Base-by-base conservation (phyloP, 1,284 basidiomycete genomes). In the Papiliotrema terrestris region DNA sequence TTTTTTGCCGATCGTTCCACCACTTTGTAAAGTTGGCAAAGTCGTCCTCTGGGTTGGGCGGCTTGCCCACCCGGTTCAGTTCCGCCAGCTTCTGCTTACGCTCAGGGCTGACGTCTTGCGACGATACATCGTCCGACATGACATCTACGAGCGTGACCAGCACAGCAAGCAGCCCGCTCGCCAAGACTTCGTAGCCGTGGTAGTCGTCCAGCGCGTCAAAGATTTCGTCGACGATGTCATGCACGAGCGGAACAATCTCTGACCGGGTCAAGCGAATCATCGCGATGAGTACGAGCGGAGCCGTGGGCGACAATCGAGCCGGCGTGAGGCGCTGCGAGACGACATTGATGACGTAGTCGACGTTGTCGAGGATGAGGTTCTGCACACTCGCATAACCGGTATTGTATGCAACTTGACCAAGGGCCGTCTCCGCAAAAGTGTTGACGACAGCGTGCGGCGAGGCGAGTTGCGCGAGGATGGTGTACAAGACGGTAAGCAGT, bases 201-300 rank as follows among this genome's bases (percentile, higher is more conserved):
- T 85, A 96, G 59, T 94, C 90, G 65, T 96, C 93, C 22, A 96
- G 78, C 25, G 91, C 84, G 72, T 95, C 92, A 64, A 96, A 96
- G 58, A 93, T 92, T 73, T 94, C 92, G 71, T 95, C 93, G 3
- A 96, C 89, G 3, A 96, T 85, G 71, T 94, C 93, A 20, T 87
- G 85, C 3, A 93, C 91, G 57, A 86, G 84, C 42, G 88, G 84
- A 0, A 96, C 88, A 29, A 96, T 85, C 55, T 88, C 86, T 26
- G 80, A 80, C 0, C 93, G 92, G 1, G 94, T 88, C 8, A 96
- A 80, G 13, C 87, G 84, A 55, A 96, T 83, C 69, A 95, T 84
- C 17, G 91, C 78, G 19, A 84, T 83, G 15, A 97, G 80, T 8
- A 95, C 91, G 59, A 79, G 65, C 2, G 79, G 79, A 0, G 80